Base-by-base conservation (phyloP, 2,329 filamentous ascomycete species). In the Arthrobotrys musiformis region DNA sequence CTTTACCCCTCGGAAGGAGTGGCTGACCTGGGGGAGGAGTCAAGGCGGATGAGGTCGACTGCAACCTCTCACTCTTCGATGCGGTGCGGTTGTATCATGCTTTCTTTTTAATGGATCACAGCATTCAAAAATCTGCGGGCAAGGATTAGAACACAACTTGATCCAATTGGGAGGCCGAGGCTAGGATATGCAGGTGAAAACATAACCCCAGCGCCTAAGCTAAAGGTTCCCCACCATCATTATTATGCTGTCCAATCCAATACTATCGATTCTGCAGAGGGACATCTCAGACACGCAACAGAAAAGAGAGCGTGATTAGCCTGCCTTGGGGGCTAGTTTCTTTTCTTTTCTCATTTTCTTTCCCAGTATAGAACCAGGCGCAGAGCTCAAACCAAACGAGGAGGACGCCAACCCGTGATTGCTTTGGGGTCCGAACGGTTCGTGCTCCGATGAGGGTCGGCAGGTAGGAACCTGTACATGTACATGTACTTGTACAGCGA, bases 111-210 rank as follows among this genome's bases (percentile, higher is more conserved):
- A 70, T 70, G 64, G 64, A 62, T 70, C 73, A 77, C 66, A 70
- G 66, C 66, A 77, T 66, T 22, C 60, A 66, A 63, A 74, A 77
- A 70, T 77, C 73, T 70, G 73, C 66, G 73, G 73, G 50, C 73
- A 77, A 70, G 73, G 73, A 70, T 70, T 56, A 24, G 26, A 19
- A 24, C 70, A 58, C 22, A 68, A 48, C 58, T 64, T 61, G 72
- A 76, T 77, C 73, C 73, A 77, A 77, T 77, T 77, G 73, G 73
- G 73, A 70, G 73, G 66, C 73, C 73, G 60, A 70, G 73, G 66
- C 73, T 77, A 66, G 73, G 73, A 77, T 76, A 76, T 77, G 73
- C 73, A 77, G 66, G 64, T 70, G 64, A 70, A 76, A 76, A 66
- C 56, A 75, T 76, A 48, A 48, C 48, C 66, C 73, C 73, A 68